Percentiles rank a stretch among this genome's conserved stretches.
Conservation (phyloP, 495 filamentous ascomycete genomes). For the Poronia punctata region DNA sequence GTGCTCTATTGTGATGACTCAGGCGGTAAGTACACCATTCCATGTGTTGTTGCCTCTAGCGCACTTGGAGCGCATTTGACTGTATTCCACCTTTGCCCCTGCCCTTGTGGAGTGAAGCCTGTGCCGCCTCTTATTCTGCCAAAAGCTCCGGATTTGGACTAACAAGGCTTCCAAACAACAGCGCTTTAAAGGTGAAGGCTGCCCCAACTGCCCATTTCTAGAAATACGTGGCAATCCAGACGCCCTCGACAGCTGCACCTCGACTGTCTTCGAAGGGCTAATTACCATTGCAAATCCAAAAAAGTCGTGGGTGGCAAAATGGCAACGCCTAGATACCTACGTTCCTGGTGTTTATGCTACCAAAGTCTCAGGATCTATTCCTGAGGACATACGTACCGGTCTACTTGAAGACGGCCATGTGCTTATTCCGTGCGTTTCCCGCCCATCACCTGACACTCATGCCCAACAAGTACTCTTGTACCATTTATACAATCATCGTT, state of each 20-base stretch:
- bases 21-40: slow-evolving; percentile 46
- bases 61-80: too few species aligned
- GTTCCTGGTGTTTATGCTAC: slow-evolving; percentile 84
- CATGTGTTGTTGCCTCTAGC: slow-evolving; percentile 3
- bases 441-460: background rate
- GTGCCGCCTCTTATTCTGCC: too few species aligned
- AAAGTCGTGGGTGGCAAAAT: slow-evolving; percentile 85
- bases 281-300: slow-evolving; percentile 71
- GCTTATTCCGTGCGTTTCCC: slow-evolving; percentile 55
- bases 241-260: slow-evolving; percentile 84
- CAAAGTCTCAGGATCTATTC: slow-evolving; percentile 70
- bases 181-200: slow-evolving; percentile 79
- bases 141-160: background rate
- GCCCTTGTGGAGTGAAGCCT: too few species aligned
- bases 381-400: slow-evolving; percentile 55
- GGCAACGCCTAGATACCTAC: slow-evolving; percentile 85
- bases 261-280: slow-evolving; percentile 86
- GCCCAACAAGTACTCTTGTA: too few species aligned
- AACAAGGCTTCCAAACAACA: slow-evolving; percentile 24
- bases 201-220: slow-evolving; percentile 91
- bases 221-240: slow-evolving; percentile 71
- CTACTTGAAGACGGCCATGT: slow-evolving; percentile 63
- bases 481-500: background rate
- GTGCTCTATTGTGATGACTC: slow-evolving; percentile 82
- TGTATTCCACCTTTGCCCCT: too few species aligned